Conservation (phyloP, 495 filamentous ascomycete genomes). For the Parathielavia appendiculata region DNA sequence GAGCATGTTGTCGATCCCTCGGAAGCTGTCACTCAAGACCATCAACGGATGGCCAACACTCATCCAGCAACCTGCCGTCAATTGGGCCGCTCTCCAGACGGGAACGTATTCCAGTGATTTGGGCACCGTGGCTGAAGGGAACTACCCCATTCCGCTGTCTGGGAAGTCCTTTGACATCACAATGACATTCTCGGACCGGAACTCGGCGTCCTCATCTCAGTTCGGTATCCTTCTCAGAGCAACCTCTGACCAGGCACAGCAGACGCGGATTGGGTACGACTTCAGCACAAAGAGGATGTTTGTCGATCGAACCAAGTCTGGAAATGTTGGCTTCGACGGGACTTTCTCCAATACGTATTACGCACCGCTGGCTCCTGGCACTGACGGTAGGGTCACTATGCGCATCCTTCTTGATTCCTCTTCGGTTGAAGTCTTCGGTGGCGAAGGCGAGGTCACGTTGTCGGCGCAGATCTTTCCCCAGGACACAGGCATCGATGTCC, state of each 20-base stretch:
- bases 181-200: constrained; percentile 1
- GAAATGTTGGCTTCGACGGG: constrained; percentile 5
- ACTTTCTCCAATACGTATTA: constrained; percentile 1
- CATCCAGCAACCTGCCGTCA: constrained; percentile 1
- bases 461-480: constrained; percentile 5
- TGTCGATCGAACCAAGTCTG: constrained; percentile 6
- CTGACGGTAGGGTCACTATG: constrained; percentile 1
- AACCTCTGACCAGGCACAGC: background rate
- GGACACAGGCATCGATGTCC: background rate
- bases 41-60: constrained; percentile 6
- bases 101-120: constrained; percentile 2
- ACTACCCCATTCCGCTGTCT: background rate
- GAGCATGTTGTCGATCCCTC: constrained; percentile 2
- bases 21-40: constrained; percentile 6
- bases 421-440: constrained; percentile 6
- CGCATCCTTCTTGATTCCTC: constrained; percentile 4
- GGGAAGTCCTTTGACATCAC: constrained; percentile 3
- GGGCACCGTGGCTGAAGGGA: background rate
- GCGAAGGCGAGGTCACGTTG: constrained; percentile 7
- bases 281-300: constrained; percentile 1
- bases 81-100: background rate
- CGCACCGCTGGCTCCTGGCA: background rate
- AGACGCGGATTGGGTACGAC: constrained; percentile 4
- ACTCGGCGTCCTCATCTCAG: constrained; percentile 3
- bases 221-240: constrained; percentile 4